Percentiles rank a stretch among this genome's conserved stretches.
These are phyloP conservation scores for Botrytis elliptica DNA, from an alignment of 2,329 filamentous ascomycete species.

Conservation along the genomic window DNA sequence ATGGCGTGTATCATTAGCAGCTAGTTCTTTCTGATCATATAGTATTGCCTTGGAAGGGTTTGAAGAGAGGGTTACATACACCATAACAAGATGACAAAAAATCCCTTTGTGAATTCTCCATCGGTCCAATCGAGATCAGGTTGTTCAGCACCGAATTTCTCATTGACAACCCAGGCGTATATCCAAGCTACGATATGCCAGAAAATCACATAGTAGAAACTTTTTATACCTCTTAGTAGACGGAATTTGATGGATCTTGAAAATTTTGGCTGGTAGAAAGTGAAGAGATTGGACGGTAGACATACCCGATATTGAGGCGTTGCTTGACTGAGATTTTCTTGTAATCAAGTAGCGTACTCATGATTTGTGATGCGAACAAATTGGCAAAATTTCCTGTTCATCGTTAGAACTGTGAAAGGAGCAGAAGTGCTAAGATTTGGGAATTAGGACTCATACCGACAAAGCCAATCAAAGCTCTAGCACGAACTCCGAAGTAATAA, in stretches of 20 bases:
- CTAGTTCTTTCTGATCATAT: not conserved
- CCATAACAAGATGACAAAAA: conserved; percentile 64
- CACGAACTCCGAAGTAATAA: conserved; percentile 12
- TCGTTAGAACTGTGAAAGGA: not conserved
- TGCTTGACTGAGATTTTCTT: conserved; percentile 6
- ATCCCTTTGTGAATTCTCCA: conserved; percentile 61
- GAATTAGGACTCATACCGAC: not conserved
- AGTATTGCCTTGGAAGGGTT: not conserved
- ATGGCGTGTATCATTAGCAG: not conserved
- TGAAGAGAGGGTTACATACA: conserved; percentile 27
- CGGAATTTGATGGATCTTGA: not conserved
- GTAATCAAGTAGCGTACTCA: conserved; percentile 13
- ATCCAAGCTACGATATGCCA: conserved; percentile 51
- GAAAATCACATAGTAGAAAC: conserved; percentile 57
- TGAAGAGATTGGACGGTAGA: not conserved
- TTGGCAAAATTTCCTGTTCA: not conserved
- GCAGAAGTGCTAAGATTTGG: not conserved
- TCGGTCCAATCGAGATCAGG: conserved; percentile 65
- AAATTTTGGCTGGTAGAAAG: not conserved
- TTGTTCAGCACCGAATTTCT: conserved; percentile 52
- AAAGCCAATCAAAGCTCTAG: not conserved
- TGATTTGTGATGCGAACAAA: not conserved
- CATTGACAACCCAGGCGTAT: conserved; percentile 54
- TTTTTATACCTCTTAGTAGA: conserved; percentile 19
- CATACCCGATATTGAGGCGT: conserved; percentile 10